phyloP scores from a whole-genome alignment of 1,284 basidiomycete genomes.

The Cryptococcus sp. region DNA sequence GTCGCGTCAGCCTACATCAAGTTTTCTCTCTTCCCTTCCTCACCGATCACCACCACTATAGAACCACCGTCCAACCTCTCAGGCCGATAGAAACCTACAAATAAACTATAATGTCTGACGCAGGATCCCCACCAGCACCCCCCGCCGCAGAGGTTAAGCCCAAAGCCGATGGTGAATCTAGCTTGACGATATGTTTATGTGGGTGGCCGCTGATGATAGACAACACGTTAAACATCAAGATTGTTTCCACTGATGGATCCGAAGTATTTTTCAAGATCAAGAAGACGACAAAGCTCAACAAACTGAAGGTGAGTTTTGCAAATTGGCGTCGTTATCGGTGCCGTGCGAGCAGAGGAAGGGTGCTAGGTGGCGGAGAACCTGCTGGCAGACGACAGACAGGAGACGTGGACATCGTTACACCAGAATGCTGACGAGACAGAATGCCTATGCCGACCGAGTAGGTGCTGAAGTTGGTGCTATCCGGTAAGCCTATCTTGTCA shows the following conservation, averaged over 20 bases:
- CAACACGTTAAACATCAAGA: slow-evolving; percentile 79
- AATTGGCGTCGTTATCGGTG: not conserved
- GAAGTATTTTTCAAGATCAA: slow-evolving; percentile 99
- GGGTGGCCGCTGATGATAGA: slow-evolving; percentile 47
- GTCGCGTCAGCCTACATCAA: not conserved
- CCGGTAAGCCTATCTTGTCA: slow-evolving; percentile 57
- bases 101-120: slow-evolving; percentile 69
- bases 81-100: no score
- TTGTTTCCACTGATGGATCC: slow-evolving; percentile 70
- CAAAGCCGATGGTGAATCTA: slow-evolving; percentile 52
- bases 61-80: no score
- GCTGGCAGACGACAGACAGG: slow-evolving; percentile 8
- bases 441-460: slow-evolving; percentile 88
- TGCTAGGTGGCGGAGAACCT: not conserved
- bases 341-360: not conserved
- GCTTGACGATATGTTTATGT: not conserved
- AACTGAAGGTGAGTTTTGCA: slow-evolving; percentile 55
- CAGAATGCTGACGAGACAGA: slow-evolving; percentile 50
- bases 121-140: slow-evolving; percentile 50
- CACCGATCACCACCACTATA: slow-evolving; percentile 1
- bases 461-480: slow-evolving; percentile 83
- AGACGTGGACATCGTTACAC: not conserved
- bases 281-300: slow-evolving; percentile 85
- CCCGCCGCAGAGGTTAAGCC: slow-evolving; percentile 52
- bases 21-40: not conserved